A percentile compares a stretch with the other conserved stretches of the same genome.
These are phyloP conservation scores for Cryptococcus sp. DNA, from an alignment of 1,284 basidiomycete species.

Conservation along the genomic window DNA sequence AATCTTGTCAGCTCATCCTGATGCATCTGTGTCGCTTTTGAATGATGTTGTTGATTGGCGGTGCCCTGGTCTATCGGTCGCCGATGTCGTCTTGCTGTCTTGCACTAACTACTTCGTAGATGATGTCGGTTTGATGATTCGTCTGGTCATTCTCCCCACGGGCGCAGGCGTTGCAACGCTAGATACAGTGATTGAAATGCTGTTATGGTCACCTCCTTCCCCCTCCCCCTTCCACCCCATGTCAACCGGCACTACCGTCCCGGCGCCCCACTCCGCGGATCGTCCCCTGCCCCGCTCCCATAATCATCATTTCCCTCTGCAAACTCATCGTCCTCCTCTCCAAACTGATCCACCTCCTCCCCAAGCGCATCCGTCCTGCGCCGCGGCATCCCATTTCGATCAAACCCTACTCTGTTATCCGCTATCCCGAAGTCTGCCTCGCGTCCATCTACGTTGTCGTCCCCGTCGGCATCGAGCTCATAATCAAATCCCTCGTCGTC, in stretches of 20 bases:
- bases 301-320: slow-evolving; percentile 40
- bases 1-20: slow-evolving; percentile 19
- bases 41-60: background rate
- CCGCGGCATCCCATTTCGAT: slow-evolving; percentile 25
- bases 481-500: slow-evolving; percentile 18
- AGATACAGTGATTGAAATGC: too few relatives aligned
- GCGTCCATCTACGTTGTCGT: slow-evolving; percentile 10
- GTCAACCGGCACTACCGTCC: background rate
- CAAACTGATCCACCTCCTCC: slow-evolving; percentile 26
- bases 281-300: slow-evolving; percentile 12
- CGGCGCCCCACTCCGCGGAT: slow-evolving; percentile 11
- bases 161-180: background rate
- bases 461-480: slow-evolving; percentile 14
- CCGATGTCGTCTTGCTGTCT: background rate
- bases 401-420: slow-evolving; percentile 16
- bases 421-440: slow-evolving; percentile 1
- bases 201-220: too few relatives aligned
- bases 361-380: slow-evolving; percentile 15
- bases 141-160: too few relatives aligned
- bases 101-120: background rate
- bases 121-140: too few relatives aligned
- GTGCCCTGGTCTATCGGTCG: too few relatives aligned
- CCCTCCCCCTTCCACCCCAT: background rate
- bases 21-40: slow-evolving; percentile 11
- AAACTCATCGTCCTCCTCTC: slow-evolving; percentile 34